Evolutionary conservation across 345 rosid species (phyloP).

Genomic region (Camelina neglecta): DNA sequence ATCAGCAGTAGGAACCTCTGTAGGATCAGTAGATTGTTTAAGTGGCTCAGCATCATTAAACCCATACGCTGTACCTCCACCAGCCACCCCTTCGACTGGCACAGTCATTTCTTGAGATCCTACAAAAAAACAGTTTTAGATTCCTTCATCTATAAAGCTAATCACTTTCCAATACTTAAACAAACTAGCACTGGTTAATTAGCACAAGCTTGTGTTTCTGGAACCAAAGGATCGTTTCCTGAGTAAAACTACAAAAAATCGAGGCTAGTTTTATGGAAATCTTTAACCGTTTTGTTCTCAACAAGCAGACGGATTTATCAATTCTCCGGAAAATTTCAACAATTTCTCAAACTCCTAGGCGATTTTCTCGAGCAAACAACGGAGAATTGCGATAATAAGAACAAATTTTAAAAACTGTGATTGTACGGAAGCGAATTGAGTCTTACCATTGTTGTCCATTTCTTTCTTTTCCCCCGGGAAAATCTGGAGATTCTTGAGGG

Average conservation of each 20-base stretch:
- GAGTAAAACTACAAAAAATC: background rate
- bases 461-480: background rate
- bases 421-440: conserved; percentile 16
- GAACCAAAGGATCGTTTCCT: conserved; percentile 1
- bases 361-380: background rate
- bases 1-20: conserved; percentile 71
- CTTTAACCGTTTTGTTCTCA: background rate
- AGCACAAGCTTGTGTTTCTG: background rate
- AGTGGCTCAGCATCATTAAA: conserved; percentile 68
- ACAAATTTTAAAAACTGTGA: background rate
- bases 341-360: background rate
- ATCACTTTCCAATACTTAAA: background rate
- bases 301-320: background rate
- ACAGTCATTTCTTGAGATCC: conserved; percentile 38
- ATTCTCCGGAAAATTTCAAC: background rate
- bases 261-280: background rate
- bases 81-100: conserved; percentile 98
- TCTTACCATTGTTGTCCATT: conserved; percentile 34
- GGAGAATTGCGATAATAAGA: background rate
- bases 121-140: background rate
- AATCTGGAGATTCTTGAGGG: background rate
- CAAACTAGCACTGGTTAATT: background rate
- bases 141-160: too few species aligned
- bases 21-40: conserved; percentile 63
- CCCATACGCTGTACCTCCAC: conserved; percentile 98